phyloP scores from a whole-genome alignment of 192 early-diverging fungal genomes.

The Helicostylum pulchrum region DNA sequence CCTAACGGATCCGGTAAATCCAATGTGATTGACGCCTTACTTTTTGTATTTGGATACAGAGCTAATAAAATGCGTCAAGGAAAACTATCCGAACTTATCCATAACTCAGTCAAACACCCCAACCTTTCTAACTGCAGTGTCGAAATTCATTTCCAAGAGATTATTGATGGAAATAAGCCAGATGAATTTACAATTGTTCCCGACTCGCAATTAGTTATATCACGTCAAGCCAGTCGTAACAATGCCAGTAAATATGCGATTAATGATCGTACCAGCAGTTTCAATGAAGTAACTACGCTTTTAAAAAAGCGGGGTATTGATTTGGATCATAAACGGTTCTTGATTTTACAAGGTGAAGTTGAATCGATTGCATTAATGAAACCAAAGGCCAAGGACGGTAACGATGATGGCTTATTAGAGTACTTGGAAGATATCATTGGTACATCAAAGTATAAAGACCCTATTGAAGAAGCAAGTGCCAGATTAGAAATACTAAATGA shows the following conservation, averaged over 20 bases:
- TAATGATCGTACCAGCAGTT: conserved; percentile 63
- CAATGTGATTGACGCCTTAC: conserved; percentile 95
- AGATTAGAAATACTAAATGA: conserved; percentile 76
- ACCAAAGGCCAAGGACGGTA: conserved; percentile 84
- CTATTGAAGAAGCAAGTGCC: conserved; percentile 70
- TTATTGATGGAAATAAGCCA: conserved; percentile 71
- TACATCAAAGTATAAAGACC: conserved; percentile 81
- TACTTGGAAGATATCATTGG: conserved; percentile 99
- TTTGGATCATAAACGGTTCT: conserved; percentile 95
- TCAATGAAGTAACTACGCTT: conserved; percentile 79
- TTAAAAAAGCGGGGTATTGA: conserved; percentile 87
- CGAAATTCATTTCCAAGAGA: conserved; percentile 92
- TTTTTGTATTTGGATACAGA: conserved; percentile 98
- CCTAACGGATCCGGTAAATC: conserved; percentile 99
- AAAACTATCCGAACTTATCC: conserved; percentile 93
- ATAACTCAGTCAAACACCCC: conserved; percentile 77
- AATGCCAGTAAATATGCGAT: conserved; percentile 77
- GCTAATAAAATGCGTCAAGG: conserved; percentile 96
- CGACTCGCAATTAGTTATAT: conserved; percentile 71
- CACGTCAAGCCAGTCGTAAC: conserved; percentile 66
- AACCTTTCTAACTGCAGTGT: conserved; percentile 78
- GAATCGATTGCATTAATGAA: conserved; percentile 99
- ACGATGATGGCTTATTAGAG: conserved; percentile 95
- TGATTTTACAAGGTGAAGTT: conserved; percentile 99
- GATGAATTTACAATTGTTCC: conserved; percentile 60